These are phyloP conservation scores for Phaeosphaeria sp. DNA, from an alignment of 2,329 filamentous ascomycete species.

Conservation along the genomic window DNA sequence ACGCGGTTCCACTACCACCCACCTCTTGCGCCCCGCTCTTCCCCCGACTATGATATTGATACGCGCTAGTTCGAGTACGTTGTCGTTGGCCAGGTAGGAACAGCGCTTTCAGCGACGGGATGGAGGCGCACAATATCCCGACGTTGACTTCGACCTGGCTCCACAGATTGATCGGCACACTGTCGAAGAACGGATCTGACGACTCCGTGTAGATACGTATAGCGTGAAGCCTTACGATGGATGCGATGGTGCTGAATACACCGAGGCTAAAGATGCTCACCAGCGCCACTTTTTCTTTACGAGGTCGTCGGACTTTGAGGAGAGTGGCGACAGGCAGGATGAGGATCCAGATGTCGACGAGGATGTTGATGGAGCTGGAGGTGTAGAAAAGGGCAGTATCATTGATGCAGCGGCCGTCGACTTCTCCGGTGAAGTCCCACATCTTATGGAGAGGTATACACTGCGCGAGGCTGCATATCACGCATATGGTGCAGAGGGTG, in stretches of 20 bases:
- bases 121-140: slow-evolving; percentile 85
- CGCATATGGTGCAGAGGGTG: slow-evolving; percentile 30
- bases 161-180: slow-evolving; percentile 89
- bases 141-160: slow-evolving; percentile 88
- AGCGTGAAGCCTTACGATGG: slow-evolving; percentile 66
- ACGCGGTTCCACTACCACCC: background rate
- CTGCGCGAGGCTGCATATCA: slow-evolving; percentile 35
- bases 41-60: slow-evolving; percentile 28
- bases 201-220: slow-evolving; percentile 47
- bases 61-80: slow-evolving; percentile 17
- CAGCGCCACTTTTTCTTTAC: slow-evolving; percentile 82
- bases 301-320: slow-evolving; percentile 80
- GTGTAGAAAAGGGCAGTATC: slow-evolving; percentile 42
- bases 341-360: slow-evolving; percentile 85
- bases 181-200: slow-evolving; percentile 69
- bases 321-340: slow-evolving; percentile 84
- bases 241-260: slow-evolving; percentile 85
- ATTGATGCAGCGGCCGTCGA: slow-evolving; percentile 41
- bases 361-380: slow-evolving; percentile 78
- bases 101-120: slow-evolving; percentile 85
- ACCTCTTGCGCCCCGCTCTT: slow-evolving; percentile 4
- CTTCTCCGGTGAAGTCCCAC: slow-evolving; percentile 39
- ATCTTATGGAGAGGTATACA: slow-evolving; percentile 41
- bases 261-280: slow-evolving; percentile 83
- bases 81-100: slow-evolving; percentile 20